These are phyloP conservation scores for Cutaneotrichosporon dermatis DNA, from an alignment of 1,284 basidiomycete genomes.

Conservation along the genomic window DNA sequence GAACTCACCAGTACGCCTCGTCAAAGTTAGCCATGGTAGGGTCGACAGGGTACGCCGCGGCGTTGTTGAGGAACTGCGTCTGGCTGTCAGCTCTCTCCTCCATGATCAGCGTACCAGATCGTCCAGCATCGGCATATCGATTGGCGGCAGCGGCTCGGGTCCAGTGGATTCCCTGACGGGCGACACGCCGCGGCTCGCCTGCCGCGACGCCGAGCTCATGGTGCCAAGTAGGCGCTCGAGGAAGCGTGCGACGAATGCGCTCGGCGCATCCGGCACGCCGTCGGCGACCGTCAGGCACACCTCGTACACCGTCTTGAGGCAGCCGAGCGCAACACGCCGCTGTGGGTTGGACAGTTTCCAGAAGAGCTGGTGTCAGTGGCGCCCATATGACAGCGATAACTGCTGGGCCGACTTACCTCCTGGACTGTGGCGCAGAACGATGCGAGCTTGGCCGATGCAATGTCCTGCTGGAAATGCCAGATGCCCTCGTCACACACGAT, in stretches of 20 bases:
- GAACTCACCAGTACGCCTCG: neutral
- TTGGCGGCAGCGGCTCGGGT: neutral
- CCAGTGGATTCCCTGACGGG: too few species aligned
- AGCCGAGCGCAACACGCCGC: neutral
- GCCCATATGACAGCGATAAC: too few species aligned
- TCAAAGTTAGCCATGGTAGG: neutral
- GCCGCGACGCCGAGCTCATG: neutral
- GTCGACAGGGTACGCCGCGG: neutral
- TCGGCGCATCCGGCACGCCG: neutral
- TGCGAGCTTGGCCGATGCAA: slow-evolving; percentile 6
- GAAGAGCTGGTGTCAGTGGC: neutral
- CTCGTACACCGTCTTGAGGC: neutral
- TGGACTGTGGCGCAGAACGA: neutral
- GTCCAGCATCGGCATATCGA: neutral
- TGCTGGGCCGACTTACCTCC: neutral
- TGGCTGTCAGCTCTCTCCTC: too few species aligned
- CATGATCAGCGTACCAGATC: neutral
- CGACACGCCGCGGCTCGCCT: neutral
- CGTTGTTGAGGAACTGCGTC: neutral
- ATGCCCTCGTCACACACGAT: slow-evolving; percentile 1
- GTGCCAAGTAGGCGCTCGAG: neutral
- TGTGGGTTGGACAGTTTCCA: neutral
- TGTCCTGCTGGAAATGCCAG: slow-evolving; percentile 9
- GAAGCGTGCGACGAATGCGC: slow-evolving; percentile 8
- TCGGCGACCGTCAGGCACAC: neutral